Conservation (phyloP, 345 rosid genomes). For the Gynandropsis gynandra region DNA sequence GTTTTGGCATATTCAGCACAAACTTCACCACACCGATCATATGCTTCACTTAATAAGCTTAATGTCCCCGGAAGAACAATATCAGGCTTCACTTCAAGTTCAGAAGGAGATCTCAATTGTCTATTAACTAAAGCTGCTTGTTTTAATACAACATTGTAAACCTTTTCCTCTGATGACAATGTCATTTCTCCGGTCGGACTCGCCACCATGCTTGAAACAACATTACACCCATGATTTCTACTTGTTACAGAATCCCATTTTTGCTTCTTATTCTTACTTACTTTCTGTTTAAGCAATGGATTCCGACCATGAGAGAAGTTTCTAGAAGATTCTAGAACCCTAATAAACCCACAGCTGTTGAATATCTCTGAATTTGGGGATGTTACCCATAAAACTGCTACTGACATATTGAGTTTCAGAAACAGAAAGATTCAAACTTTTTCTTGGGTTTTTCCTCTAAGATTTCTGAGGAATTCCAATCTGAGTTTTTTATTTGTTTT, state of each 20-base stretch:
- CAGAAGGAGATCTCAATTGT: slow-evolving; percentile 36
- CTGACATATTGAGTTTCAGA: slow-evolving; percentile 21
- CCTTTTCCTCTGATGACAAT: slow-evolving; percentile 69
- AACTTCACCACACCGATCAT: slow-evolving; percentile 72
- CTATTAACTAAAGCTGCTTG: slow-evolving; percentile 75
- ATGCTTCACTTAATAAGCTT: slow-evolving; percentile 60
- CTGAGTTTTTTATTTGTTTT: slow-evolving; percentile 15
- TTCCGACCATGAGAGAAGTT: slow-evolving; percentile 11
- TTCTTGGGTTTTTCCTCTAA: not conserved
- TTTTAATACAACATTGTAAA: slow-evolving; percentile 65
- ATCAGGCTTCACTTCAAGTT: slow-evolving; percentile 51
- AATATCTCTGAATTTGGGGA: slow-evolving; percentile 28
- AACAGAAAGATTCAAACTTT: slow-evolving; percentile 9
- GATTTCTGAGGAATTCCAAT: slow-evolving; percentile 21
- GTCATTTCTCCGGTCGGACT: slow-evolving; percentile 52
- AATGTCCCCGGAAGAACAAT: slow-evolving; percentile 42
- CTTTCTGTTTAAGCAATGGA: slow-evolving; percentile 1
- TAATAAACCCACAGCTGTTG: slow-evolving; percentile 23
- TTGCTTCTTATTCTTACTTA: slow-evolving; percentile 12
- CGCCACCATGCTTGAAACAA: slow-evolving; percentile 44
- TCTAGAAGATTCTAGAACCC: slow-evolving; percentile 25
- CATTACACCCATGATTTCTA: slow-evolving; percentile 23
- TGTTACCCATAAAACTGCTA: slow-evolving; percentile 31
- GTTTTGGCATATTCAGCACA: slow-evolving; percentile 86
- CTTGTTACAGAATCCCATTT: not conserved